Conservation (phyloP, 768 basidiomycete genomes). For the Lactifluus pinguis region DNA sequence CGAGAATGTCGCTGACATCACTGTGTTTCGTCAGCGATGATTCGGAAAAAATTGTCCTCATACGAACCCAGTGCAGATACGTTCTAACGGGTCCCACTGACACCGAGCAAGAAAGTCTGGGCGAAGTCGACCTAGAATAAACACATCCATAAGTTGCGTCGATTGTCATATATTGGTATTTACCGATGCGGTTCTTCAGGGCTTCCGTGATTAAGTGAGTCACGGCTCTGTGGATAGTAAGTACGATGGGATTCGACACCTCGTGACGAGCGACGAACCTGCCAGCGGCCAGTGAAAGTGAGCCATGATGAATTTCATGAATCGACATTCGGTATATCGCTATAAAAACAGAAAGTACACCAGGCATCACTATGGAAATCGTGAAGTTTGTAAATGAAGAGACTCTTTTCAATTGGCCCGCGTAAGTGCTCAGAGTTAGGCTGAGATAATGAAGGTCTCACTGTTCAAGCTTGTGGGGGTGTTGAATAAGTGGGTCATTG, state of each 20-base stretch:
- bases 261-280: constrained; percentile 22
- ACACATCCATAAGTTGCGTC: neutral
- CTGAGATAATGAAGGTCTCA: neutral
- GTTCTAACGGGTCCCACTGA: constrained; percentile 41
- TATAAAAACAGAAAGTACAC: constrained; percentile 29
- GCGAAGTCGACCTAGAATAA: constrained; percentile 36
- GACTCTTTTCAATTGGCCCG: constrained; percentile 32
- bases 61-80: constrained; percentile 47
- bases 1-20: constrained; percentile 29
- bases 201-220: constrained; percentile 41
- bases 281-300: constrained; percentile 39
- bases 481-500: constrained; percentile 45
- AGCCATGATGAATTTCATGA: constrained; percentile 48
- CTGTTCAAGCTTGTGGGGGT: constrained; percentile 15
- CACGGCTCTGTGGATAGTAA: constrained; percentile 30
- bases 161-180: constrained; percentile 3
- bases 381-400: constrained; percentile 37
- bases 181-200: constrained; percentile 53
- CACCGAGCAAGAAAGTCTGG: constrained; percentile 63
- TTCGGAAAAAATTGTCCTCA: neutral
- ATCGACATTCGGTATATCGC: constrained; percentile 38
- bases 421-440: neutral
- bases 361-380: constrained; percentile 40
- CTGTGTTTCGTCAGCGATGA: constrained; percentile 18
- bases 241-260: neutral